These are phyloP conservation scores for Boletellus ananas DNA, from an alignment of 768 basidiomycete species.

Conservation along the genomic window DNA sequence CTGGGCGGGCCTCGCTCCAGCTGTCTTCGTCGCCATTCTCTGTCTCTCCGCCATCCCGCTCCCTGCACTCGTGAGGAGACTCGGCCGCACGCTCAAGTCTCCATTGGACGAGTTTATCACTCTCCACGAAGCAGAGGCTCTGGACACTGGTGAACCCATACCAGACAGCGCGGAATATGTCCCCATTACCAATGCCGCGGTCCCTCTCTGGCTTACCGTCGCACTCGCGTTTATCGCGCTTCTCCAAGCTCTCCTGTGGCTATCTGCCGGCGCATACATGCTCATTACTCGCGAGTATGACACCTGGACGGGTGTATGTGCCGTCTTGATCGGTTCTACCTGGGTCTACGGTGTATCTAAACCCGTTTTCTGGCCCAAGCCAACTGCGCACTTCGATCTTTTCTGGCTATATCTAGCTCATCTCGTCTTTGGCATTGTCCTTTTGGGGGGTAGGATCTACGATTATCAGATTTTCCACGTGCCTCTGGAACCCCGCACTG, in stretches of 20 bases:
- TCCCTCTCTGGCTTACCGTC: slow-evolving; percentile 59
- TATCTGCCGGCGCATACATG: slow-evolving; percentile 54
- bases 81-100: slow-evolving; percentile 15
- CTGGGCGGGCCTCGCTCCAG: slow-evolving; percentile 51
- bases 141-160: slow-evolving; percentile 24
- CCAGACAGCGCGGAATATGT: background rate
- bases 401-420: slow-evolving; percentile 54
- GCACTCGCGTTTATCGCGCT: slow-evolving; percentile 56
- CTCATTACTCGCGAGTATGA: slow-evolving; percentile 37
- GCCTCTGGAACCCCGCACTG: slow-evolving; percentile 36
- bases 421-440: slow-evolving; percentile 42
- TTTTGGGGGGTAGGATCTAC: slow-evolving; percentile 53
- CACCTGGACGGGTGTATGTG: slow-evolving; percentile 35
- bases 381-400: slow-evolving; percentile 62
- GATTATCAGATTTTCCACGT: slow-evolving; percentile 42
- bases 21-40: slow-evolving; percentile 42
- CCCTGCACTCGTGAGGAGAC: slow-evolving; percentile 16
- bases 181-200: background rate
- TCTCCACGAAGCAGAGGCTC: slow-evolving; percentile 53
- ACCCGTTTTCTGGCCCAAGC: slow-evolving; percentile 47
- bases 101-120: slow-evolving; percentile 43
- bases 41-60: slow-evolving; percentile 37
- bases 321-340: slow-evolving; percentile 46
- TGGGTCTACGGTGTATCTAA: slow-evolving; percentile 68
- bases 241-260: slow-evolving; percentile 54